Evolutionary conservation across 2,329 filamentous ascomycete species (phyloP), one percentile per base, ranked within the genome.

Genomic region (Botryotinia globosa): DNA sequence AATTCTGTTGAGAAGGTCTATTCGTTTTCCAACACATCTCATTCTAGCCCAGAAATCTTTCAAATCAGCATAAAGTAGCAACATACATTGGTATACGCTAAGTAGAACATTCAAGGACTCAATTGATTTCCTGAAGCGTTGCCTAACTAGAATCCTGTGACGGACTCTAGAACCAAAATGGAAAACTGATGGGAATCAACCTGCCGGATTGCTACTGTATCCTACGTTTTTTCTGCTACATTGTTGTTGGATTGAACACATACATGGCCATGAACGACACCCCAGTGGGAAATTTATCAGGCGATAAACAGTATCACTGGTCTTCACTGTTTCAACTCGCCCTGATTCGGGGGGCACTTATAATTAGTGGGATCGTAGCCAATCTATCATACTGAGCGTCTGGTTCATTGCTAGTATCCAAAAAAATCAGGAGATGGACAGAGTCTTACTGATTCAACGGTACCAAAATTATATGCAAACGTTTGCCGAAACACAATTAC

Each of bases 1-100:
- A 54, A n/a, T 29, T 16, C 14, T 29, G 5, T 54, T 14, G 25
- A 5, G 16, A 14, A 54, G 14, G 25, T 7, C 9, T 29, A 5
- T 16, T 29, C 25, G 16, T 5, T 54, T 54, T 14, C 25, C 14
- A 29, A 14, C 5, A 54, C 5, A n/a, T 29, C 12, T 51, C 10
- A n/a, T n/a, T n/a, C 22, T 14, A 51, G 25, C 25, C 25, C 4
- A 7, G 0, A 5, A 51, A n/a, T 12, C 1, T 51, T 25, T 51
- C 14, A 4, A 14, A 16, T 54, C 1, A 8, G 25, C n/a, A 2
- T 2, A n/a, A 16, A 0, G 6, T 5, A n/a, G 5, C 12, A 16
- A 29, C 3, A 7, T 16, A 14, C 4, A 6, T 29, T 54, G 0
- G 1, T 54, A 4, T 1, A 54, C 1, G 5, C 12, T 3, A 16